Base-by-base conservation (phyloP, 83 land plant species). In the Thuja plicata region DNA sequence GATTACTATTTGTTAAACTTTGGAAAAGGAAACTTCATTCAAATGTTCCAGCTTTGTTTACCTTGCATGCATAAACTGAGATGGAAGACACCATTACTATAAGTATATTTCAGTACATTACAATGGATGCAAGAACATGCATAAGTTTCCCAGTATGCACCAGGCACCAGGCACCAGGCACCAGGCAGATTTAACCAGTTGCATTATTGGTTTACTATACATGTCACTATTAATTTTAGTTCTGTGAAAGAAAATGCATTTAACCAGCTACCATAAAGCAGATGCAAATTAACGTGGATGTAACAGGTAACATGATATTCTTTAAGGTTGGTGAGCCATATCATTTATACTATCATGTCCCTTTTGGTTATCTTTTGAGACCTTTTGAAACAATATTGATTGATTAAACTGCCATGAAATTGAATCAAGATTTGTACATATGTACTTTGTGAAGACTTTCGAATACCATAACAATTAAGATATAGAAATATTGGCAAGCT, bases 401-500 rank as follows among this genome's bases (percentile, higher is more conserved):
- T 27, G 8, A 66, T 66, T 66, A 1, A 24, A 27, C 32, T 66
- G 32, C 10, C 73, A 66, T 8, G 30, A 66, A 24, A 24, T 66
- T 66, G 73, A 27, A 66, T 66, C 24, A 60, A 60, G 24, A 60
- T 66, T 66, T 66, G n/a, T 24, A 6, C 5, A 4, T 27, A 24
- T 66, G 52, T 40, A 45, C 24, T 19, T 27, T 35, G 45, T 83
- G 3, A 40, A 82, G 30, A 40, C 13, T 27, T 41, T 3, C 21
- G n/a, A 41, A 82, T 21, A 19, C 24, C 85, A 40, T 27, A 43
- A 45, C 85, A 45, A 82, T 92, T 86, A 90, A 16, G 90, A 38
- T 30, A 91, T 5, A 55, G 87, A 66, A 88, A 93, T 90, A 55
- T 89, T 93, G 5, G 94, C 91, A 43, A 95, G 94, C 78, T 81